Evolutionary conservation across 768 basidiomycete genomes (phyloP).

Genomic region (Pisolithus orientalis): DNA sequence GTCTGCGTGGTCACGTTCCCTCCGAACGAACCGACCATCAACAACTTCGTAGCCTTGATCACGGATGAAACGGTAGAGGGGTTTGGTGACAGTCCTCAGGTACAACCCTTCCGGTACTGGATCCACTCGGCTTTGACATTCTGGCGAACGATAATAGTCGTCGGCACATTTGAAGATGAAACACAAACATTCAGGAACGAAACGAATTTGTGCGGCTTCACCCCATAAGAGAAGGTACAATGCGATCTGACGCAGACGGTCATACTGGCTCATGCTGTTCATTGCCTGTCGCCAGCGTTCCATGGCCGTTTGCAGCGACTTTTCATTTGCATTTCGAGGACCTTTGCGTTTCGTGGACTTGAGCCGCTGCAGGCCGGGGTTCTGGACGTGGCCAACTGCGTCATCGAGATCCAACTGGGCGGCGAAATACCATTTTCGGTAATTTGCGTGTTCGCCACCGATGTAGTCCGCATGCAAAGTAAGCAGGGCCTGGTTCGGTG

Average conservation of each 20-base stretch:
- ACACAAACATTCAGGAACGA: constrained; percentile 93
- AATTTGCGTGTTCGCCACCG: constrained; percentile 96
- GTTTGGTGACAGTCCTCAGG: constrained; percentile 83
- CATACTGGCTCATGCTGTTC: constrained; percentile 98
- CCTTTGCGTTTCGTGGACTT: constrained; percentile 59
- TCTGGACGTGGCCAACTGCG: constrained; percentile 87
- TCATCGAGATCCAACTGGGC: constrained; percentile 98
- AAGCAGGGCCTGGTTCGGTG: constrained; percentile 88
- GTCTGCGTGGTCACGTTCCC: constrained; percentile 87
- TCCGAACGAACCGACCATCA: constrained; percentile 89
- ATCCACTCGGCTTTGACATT: constrained; percentile 89
- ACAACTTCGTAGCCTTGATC: constrained; percentile 97
- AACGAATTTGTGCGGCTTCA: constrained; percentile 95
- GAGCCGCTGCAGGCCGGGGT: constrained; percentile 84
- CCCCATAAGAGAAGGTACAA: constrained; percentile 96
- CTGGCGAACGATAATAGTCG: constrained; percentile 98
- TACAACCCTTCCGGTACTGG: constrained; percentile 96
- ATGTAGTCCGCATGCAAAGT: constrained; percentile 99
- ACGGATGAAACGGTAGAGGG: constrained; percentile 91
- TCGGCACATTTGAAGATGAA: constrained; percentile 99
- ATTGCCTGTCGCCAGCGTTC: constrained; percentile 96
- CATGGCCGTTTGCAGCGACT: constrained; percentile 74
- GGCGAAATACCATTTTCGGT: constrained; percentile 99
- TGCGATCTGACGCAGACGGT: constrained; percentile 92
- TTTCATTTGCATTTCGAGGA: constrained; percentile 51